Base-by-base conservation (phyloP, 768 basidiomycete genomes). In the Galerina sulciceps region DNA sequence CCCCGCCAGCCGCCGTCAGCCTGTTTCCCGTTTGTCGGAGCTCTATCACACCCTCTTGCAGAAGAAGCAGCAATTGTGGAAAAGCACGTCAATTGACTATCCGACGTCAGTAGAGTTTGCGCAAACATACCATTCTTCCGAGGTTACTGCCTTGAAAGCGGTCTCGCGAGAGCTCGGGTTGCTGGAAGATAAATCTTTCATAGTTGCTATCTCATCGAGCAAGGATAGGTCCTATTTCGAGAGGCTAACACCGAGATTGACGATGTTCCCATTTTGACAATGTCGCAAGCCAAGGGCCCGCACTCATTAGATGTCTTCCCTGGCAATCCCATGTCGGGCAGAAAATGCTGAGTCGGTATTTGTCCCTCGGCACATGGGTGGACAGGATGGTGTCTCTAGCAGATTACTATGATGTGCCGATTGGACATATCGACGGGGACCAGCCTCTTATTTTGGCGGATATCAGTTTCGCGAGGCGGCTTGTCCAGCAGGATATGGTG, bases 351-450 rank as follows among this genome's bases (percentile, higher is more conserved):
- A 82, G 76, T 20, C 90, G 94, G 36, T 99, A 94, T 69, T 78
- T 99, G 18, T 79, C 80, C 36, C 73, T 93, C 40, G 91, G 93
- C 0, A 63, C 76, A 2, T 96, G 93, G 92, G 73, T 99, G 41
- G 88, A 93, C 65, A 83, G 89, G 20, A 82, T 89, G 63, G 80
- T 92, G 3, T 83, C 89, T 5, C 83, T 95, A 37, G 91, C 96
- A 0, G 85, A 90, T 62, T 96, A 97, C 67, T 96, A 94, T 68
- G 93, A 99, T 71, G 81, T 98, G 5, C 96, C 97, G 1, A 78
- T 96, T 13, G 94, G 96, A 15, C 94, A 99, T 69, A 82, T 98
- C 38, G 93, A 95, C 41, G 88, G 90, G 4, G 97, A 99, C 67
- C 88, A 92, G 43, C 89, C 94, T 1, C 77, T 98, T n/a, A 81